Evolutionary conservation across 306 rosid genomes (phyloP).

Genomic region (Comarum palustre): DNA sequence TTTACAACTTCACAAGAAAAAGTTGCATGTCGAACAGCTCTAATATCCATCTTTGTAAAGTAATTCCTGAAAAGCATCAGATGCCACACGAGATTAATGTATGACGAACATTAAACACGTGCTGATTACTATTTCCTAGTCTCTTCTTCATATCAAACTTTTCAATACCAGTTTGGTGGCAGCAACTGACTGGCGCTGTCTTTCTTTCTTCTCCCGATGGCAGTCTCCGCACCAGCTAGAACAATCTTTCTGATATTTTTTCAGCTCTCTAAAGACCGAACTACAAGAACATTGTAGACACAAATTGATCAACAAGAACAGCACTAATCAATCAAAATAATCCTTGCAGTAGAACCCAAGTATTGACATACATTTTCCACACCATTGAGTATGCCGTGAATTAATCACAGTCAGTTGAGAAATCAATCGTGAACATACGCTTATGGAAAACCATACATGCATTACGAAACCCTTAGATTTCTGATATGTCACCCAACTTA

Average conservation of each 20-base stretch:
- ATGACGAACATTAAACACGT: conserved; percentile 3
- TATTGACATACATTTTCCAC: background rate
- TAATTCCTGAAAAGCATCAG: conserved; percentile 52
- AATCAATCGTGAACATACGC: background rate
- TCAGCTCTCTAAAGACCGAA: conserved; percentile 76
- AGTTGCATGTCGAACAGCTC: conserved; percentile 33
- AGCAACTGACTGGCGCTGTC: conserved; percentile 47
- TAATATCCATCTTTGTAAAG: conserved; percentile 48
- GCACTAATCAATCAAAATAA: background rate
- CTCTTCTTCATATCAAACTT: conserved; percentile 16
- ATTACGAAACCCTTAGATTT: background rate
- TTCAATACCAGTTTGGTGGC: conserved; percentile 63
- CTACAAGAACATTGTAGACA: conserved; percentile 39
- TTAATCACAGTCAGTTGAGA: background rate
- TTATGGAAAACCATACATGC: background rate
- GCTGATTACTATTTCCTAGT: background rate
- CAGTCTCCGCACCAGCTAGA: conserved; percentile 91
- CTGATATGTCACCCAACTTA: background rate
- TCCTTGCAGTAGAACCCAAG: background rate
- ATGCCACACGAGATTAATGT: conserved; percentile 10
- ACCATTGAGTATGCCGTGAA: conserved; percentile 6
- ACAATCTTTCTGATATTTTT: conserved; percentile 64
- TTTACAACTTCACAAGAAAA: conserved; percentile 41
- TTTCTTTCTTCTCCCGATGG: conserved; percentile 65
- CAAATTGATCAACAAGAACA: conserved; percentile 4